Percentiles rank a stretch among this genome's conserved stretches.
phyloP scores from a whole-genome alignment of 1,284 basidiomycete species.

The Austropuccinia psidii region DNA sequence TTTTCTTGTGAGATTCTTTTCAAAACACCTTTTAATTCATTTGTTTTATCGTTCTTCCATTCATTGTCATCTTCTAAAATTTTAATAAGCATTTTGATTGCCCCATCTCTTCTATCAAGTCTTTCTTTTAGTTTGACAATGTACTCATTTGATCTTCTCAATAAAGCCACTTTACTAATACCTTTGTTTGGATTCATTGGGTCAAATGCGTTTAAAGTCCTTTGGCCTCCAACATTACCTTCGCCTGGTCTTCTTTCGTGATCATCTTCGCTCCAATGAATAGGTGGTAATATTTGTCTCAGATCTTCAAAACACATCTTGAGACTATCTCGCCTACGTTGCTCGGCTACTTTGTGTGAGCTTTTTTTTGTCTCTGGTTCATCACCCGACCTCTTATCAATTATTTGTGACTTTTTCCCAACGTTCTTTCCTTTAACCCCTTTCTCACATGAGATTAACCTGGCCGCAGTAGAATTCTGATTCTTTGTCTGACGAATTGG shows the following conservation, averaged over 20 bases:
- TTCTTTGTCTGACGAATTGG: no score
- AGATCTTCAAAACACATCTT: slow-evolving; percentile 95
- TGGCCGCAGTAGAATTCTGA: background rate
- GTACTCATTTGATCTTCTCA: slow-evolving; percentile 42
- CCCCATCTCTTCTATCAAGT: slow-evolving; percentile 4
- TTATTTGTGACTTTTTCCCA: background rate
- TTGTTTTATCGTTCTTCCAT: background rate
- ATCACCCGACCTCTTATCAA: background rate
- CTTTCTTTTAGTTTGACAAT: slow-evolving; percentile 7
- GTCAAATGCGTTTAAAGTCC: slow-evolving; percentile 30
- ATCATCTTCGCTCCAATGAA: slow-evolving; percentile 48
- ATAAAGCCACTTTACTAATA: slow-evolving; percentile 41
- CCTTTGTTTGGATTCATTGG: slow-evolving; percentile 23
- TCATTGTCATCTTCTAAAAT: background rate
- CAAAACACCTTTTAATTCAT: background rate
- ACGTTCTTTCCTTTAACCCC: background rate
- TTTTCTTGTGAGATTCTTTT: background rate
- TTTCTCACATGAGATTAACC: slow-evolving; percentile 24
- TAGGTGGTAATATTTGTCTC: slow-evolving; percentile 74
- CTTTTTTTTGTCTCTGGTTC: slow-evolving; percentile 60
- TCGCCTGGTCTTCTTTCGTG: slow-evolving; percentile 43
- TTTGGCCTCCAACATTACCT: slow-evolving; percentile 45
- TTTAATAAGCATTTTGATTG: slow-evolving; percentile 9
- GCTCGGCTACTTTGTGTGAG: slow-evolving; percentile 94
- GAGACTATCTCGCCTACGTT: slow-evolving; percentile 88